Evolutionary conservation across 495 filamentous ascomycete genomes (phyloP).

Genomic region (Trichoderma asperelloides): DNA sequence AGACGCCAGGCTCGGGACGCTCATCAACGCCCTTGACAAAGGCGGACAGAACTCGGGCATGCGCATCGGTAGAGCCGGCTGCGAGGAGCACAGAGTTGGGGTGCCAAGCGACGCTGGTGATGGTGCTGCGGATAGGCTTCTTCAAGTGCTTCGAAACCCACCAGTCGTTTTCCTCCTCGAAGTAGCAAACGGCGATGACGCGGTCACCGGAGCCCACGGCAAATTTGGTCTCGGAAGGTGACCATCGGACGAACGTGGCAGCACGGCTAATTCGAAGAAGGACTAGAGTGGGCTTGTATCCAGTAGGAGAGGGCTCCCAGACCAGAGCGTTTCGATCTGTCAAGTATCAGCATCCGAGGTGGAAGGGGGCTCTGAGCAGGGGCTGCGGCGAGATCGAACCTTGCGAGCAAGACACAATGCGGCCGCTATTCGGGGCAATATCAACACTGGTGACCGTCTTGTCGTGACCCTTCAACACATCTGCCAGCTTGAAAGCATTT

Average conservation of each 20-base stretch:
- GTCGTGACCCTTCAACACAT: conserved; percentile 92
- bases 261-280: conserved; percentile 95
- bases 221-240: conserved; percentile 92
- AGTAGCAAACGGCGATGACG: conserved; percentile 96
- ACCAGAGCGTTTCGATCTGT: conserved; percentile 97
- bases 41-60: conserved; percentile 87
- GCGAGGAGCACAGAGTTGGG: conserved; percentile 93
- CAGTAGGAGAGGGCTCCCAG: conserved; percentile 83
- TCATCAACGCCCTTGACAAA: conserved; percentile 93
- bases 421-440: conserved; percentile 80
- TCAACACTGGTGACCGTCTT: conserved; percentile 95
- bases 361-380: not conserved
- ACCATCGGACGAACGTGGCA: conserved; percentile 96
- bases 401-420: conserved; percentile 96
- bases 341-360: not conserved
- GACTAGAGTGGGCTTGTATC: conserved; percentile 95
- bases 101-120: conserved; percentile 91
- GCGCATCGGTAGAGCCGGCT: conserved; percentile 92
- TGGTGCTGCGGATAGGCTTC: conserved; percentile 93
- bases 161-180: conserved; percentile 98
- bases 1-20: conserved; percentile 77
- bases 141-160: conserved; percentile 99
- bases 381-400: conserved; percentile 38
- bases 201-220: conserved; percentile 93
- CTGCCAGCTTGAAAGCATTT: conserved; percentile 70